Base-by-base conservation (phyloP, 257 asterid species). In the Marsdenia floribunda region DNA sequence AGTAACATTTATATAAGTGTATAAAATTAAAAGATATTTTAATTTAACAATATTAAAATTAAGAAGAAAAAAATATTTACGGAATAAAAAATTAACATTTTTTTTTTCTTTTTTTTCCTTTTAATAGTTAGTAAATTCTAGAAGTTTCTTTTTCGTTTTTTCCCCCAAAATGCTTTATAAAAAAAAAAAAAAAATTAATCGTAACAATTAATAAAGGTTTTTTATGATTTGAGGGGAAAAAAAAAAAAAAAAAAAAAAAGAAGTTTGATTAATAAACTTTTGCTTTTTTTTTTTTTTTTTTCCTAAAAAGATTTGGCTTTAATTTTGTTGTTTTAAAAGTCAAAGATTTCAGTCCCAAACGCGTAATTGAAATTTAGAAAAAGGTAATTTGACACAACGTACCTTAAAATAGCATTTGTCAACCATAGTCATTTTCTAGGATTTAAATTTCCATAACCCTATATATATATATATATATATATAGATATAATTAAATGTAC, bases 261-360 rank as follows among this genome's bases (percentile, higher is more conserved):
- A 24, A 29, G 1, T 64, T 33, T 22, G 14, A 22, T 33, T 11
- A 63, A 33, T 33, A 44, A 63, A 33, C 14, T 63, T 44, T 44
- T 44, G 12, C 15, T 63, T 35, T 59, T 1, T 11, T 24, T 15
- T 11, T 13, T 3, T 5, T 12, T 29, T 60, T 10, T 60, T 35
- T 0, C 24, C 5, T 11, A 35, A 15, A 64, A 64, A 35, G 24
- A 35, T 64, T 35, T 64, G 35, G 38, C 69, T 64, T 29, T 64
- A 16, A 15, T 35, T 63, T 64, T 16, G 38, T 3, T 58, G 12
- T 22, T 35, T 18, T 6, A 35, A 53, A 55, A 64, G 69, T 64
- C 69, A 64, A 64, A 64, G 46, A 64, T 64, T 64, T 64, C 69
- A 33, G 49, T 35, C 69, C 69, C 47, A 64, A 64, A 64, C 69